These are phyloP conservation scores for Nigrospora osmanthi DNA, from an alignment of 2,329 filamentous ascomycete species.

Conservation along the genomic window DNA sequence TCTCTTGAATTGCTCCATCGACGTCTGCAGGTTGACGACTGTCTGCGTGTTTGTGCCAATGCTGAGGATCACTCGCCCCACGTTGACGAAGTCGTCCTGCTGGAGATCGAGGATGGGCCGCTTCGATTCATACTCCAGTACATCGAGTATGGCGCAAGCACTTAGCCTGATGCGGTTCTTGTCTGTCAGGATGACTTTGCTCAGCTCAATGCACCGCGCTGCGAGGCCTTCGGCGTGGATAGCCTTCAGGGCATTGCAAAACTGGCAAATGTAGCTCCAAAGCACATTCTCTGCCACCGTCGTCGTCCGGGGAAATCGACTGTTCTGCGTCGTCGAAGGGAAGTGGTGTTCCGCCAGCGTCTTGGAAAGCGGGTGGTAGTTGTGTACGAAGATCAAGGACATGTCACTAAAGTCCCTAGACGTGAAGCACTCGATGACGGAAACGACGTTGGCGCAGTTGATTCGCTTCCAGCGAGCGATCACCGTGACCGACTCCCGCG, in stretches of 20 bases:
- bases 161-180: constrained; percentile 86
- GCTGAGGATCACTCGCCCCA: constrained; percentile 78
- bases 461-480: constrained; percentile 88
- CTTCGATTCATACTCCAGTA: constrained; percentile 71
- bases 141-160: constrained; percentile 83
- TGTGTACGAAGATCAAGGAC: constrained; percentile 87
- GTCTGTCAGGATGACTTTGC: constrained; percentile 82
- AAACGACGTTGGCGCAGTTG: constrained; percentile 73
- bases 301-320: constrained; percentile 34
- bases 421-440: constrained; percentile 87
- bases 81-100: constrained; percentile 76
- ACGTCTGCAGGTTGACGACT: constrained; percentile 56
- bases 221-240: constrained; percentile 79
- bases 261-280: constrained; percentile 89
- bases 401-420: constrained; percentile 89
- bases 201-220: constrained; percentile 76
- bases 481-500: constrained; percentile 78
- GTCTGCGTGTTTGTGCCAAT: constrained; percentile 64
- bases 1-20: constrained; percentile 68
- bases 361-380: constrained; percentile 87
- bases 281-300: constrained; percentile 64
- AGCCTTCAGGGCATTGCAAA: constrained; percentile 77
- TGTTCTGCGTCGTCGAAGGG: constrained; percentile 29
- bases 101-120: constrained; percentile 69
- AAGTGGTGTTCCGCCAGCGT: constrained; percentile 82